Conservation (phyloP, 208 protist genomes). For the Jaenimonas drosophilae region DNA sequence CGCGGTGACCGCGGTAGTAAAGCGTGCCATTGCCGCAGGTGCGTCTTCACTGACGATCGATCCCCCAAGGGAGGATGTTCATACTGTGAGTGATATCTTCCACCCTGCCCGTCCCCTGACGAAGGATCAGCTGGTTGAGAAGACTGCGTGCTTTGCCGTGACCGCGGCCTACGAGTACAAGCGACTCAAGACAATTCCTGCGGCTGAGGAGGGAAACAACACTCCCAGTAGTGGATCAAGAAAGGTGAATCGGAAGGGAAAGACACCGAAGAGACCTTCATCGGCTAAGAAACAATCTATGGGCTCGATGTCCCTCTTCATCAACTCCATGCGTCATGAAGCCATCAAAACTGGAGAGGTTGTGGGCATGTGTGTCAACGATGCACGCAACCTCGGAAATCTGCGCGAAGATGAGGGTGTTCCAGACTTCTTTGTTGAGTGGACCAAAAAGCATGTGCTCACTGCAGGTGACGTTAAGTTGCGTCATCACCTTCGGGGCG, state of each 20-base stretch:
- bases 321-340: conserved; percentile 22
- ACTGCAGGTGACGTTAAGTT: conserved; percentile 31
- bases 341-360: conserved; percentile 44
- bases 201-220: too few relatives aligned
- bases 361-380: conserved; percentile 71
- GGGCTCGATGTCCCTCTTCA: conserved; percentile 21
- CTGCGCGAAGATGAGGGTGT: conserved; percentile 75
- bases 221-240: too few relatives aligned
- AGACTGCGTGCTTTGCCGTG: conserved; percentile 55
- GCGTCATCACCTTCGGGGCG: conserved; percentile 37
- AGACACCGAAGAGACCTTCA: too few relatives aligned
- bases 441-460: conserved; percentile 26
- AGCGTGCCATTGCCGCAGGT: too few relatives aligned
- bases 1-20: too few relatives aligned
- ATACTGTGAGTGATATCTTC: conserved; percentile 24
- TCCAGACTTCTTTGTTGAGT: conserved; percentile 69
- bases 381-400: conserved; percentile 70
- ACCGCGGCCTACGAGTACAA: conserved; percentile 71
- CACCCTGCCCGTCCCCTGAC: conserved; percentile 27
- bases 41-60: conserved; percentile 13
- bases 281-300: not conserved
- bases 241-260: too few relatives aligned
- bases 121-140: conserved; percentile 41
- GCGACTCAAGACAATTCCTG: conserved; percentile 29
- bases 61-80: conserved; percentile 10